A percentile compares a stretch with the other conserved stretches of the same genome.
Evolutionary conservation across 2,329 filamentous ascomycete genomes (phyloP).

Genomic region (Cladophialophora bantiana): DNA sequence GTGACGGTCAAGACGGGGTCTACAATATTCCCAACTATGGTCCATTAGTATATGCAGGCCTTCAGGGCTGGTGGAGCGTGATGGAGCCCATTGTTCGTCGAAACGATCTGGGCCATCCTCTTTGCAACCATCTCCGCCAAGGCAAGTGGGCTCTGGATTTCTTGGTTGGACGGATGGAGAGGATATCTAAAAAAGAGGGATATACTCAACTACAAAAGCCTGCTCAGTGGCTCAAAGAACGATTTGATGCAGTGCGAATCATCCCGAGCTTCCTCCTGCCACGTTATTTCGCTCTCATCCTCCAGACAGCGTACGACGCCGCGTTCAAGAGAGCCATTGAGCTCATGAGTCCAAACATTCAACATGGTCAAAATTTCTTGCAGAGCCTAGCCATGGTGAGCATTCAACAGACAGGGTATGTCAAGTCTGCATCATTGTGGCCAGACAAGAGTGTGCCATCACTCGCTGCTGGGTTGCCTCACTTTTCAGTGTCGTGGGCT

Average conservation of each 20-base stretch:
- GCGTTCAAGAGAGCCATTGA: conserved; percentile 79
- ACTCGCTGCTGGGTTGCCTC: conserved; percentile 88
- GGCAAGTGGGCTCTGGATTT: conserved; percentile 95
- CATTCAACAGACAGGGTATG: conserved; percentile 85
- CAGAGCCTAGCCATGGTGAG: conserved; percentile 90
- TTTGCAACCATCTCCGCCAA: conserved; percentile 90
- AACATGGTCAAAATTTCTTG: conserved; percentile 84
- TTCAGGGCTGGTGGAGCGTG: conserved; percentile 99
- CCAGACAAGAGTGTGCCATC: conserved; percentile 83
- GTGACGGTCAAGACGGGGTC: conserved; percentile 79
- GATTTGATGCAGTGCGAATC: conserved; percentile 83
- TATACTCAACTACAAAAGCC: conserved; percentile 70
- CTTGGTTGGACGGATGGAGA: conserved; percentile 77
- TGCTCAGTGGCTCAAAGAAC: conserved; percentile 78
- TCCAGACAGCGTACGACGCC: conserved; percentile 86
- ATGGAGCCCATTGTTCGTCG: conserved; percentile 82
- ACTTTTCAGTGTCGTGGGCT: conserved; percentile 93
- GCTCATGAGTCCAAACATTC: conserved; percentile 78
- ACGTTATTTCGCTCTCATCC: conserved; percentile 87
- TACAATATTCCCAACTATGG: conserved; percentile 87
- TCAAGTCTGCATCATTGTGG: conserved; percentile 90
- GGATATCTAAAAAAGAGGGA: conserved; percentile 68
- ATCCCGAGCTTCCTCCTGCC: conserved; percentile 90
- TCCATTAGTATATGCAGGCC: conserved; percentile 86
- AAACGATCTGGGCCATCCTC: conserved; percentile 89